Conservation (phyloP, 2,329 filamentous ascomycete species). For the Aspergillus calidoustus region DNA sequence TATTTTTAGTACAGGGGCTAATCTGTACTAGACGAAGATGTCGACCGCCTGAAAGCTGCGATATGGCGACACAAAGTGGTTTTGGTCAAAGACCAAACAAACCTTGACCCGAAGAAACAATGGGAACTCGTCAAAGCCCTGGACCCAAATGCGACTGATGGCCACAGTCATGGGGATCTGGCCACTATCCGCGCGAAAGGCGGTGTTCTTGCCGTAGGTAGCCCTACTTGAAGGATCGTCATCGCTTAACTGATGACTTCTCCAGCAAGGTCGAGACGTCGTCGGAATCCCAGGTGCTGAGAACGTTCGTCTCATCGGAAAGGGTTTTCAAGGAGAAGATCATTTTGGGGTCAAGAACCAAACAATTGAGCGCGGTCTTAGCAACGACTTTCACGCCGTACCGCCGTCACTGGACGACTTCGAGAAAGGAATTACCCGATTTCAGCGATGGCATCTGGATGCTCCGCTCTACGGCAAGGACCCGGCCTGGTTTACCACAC, state of each 20-base stretch:
- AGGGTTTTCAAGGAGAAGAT: conserved; percentile 3
- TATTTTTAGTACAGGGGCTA: background rate
- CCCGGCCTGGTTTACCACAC: conserved; percentile 5
- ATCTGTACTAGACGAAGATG: background rate
- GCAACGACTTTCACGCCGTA: conserved; percentile 7
- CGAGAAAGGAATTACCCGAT: conserved; percentile 7
- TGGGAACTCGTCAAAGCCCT: conserved; percentile 4
- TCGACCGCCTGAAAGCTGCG: conserved; percentile 3
- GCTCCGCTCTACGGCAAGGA: conserved; percentile 9
- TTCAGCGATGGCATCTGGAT: conserved; percentile 11
- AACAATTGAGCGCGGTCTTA: background rate
- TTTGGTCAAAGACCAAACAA: background rate
- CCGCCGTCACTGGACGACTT: background rate
- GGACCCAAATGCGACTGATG: conserved; percentile 5
- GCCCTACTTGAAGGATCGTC: background rate
- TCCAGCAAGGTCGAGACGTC: conserved; percentile 8
- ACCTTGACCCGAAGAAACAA: conserved; percentile 8
- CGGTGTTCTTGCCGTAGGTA: conserved; percentile 2
- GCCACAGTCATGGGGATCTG: conserved; percentile 4
- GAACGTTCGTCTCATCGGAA: conserved; percentile 4
- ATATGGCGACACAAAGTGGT: conserved; percentile 4
- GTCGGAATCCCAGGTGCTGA: background rate
- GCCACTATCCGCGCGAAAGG: background rate
- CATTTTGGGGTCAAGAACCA: conserved; percentile 7
- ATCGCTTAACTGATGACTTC: background rate